Conservation (phyloP, 139 green algal species). For the Tetraselmis striata region DNA sequence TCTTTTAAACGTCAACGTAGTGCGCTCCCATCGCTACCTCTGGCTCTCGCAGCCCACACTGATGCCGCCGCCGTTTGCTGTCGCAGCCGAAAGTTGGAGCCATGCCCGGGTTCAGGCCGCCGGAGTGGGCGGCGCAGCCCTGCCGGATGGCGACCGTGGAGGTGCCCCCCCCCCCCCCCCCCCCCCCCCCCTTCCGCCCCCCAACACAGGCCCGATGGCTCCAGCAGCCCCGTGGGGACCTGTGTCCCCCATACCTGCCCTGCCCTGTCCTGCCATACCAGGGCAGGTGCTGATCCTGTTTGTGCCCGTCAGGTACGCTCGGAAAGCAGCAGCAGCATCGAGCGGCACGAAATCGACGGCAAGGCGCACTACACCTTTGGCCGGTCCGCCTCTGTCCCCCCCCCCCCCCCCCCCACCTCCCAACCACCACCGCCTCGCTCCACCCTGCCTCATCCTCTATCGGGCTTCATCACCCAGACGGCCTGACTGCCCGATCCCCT, state of each 20-base stretch:
- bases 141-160: slow-evolving; percentile 27
- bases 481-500: background rate
- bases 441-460: background rate
- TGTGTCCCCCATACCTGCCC: too few species aligned
- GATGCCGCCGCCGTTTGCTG: too few species aligned
- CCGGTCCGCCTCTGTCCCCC: slow-evolving; percentile 3
- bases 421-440: background rate
- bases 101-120: slow-evolving; percentile 20
- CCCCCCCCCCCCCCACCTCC: too few species aligned
- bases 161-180: too few species aligned
- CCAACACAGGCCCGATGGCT: too few species aligned
- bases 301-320: background rate
- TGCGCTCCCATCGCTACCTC: too few species aligned
- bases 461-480: background rate
- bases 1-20: too few species aligned
- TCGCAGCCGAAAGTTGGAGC: too few species aligned
- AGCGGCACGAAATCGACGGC: slow-evolving; percentile 17
- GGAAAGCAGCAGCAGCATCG: background rate
- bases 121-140: slow-evolving; percentile 27
- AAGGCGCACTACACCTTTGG: slow-evolving; percentile 30
- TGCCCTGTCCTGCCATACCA: too few species aligned
- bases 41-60: too few species aligned
- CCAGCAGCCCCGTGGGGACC: too few species aligned
- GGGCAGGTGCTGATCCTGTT: background rate
- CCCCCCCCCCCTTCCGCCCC: too few species aligned